Base-by-base conservation (phyloP, 768 basidiomycete genomes). In the Termitomyces sp. region DNA sequence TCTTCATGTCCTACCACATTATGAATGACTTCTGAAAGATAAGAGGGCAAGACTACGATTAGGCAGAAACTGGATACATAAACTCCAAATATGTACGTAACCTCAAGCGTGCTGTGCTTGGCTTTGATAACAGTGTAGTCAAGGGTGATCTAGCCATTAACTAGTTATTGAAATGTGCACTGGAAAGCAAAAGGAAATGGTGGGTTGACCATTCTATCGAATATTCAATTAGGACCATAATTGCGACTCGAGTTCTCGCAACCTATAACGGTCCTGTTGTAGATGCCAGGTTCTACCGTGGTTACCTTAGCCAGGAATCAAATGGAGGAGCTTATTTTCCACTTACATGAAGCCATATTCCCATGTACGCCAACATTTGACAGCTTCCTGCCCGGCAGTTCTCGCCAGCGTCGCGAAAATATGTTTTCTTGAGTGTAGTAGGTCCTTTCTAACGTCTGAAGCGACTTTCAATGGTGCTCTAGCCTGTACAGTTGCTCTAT, bases 281-380 rank as follows among this genome's bases (percentile, higher is more conserved):
- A 46, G n/a, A 37, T 54, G 53, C 53, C 53, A 54, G 23, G 43
- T 43, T 45, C 53, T 54, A 16, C 12, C 2, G 9, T 6, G 10
- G 16, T 6, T n/a, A 10, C 44, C 31, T 44, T 29, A n/a, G 14
- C 44, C 7, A 17, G 14, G 19, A 19, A 17, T 4, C 32, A 37
- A 23, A 42, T 4, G 17, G 2, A 37, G 44, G 27, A 9, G n/a
- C n/a, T n/a, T n/a, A 19, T n/a, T 12, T 27, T 2, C 6, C 31
- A 25, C 54, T 52, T 41, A 62, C 61, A 59, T 45, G 40, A 44
- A 59, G 12, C 61, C 61, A 38, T 48, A 51, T 47, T 62, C 61
- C 29, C 34, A 59, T 31, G 5, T 21, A 14, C 45, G 40, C 61
- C 61, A 59, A 2, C 37, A 25, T 16, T 52, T 50, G 25, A 48